Evolutionary conservation across 2,329 filamentous ascomycete species (phyloP).

Genomic region (Helminthosporium solani): DNA sequence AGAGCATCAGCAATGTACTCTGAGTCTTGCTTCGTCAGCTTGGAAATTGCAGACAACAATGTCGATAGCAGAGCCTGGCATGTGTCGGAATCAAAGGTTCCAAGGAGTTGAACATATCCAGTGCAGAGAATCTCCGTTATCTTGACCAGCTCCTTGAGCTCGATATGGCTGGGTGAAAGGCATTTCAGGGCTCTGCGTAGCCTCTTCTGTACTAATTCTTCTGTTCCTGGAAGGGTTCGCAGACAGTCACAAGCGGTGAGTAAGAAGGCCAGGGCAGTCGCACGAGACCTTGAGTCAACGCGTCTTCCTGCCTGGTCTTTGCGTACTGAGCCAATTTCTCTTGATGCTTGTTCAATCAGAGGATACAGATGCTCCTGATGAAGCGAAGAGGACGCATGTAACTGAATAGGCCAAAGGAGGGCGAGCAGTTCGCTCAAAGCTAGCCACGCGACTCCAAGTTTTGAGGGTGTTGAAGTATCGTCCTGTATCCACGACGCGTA

Average conservation of each 20-base stretch:
- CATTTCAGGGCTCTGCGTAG: constrained; percentile 25
- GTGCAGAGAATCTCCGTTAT: constrained; percentile 30
- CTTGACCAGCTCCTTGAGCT: constrained; percentile 14
- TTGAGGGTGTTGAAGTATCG: constrained; percentile 16
- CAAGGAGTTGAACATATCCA: constrained; percentile 27
- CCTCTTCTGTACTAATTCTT: constrained; percentile 19
- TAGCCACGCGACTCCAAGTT: constrained; percentile 28
- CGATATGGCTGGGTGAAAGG: constrained; percentile 17
- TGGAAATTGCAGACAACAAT: constrained; percentile 20
- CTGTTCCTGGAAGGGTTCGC: constrained; percentile 22
- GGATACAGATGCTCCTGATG: constrained; percentile 28
- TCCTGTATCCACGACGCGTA: constrained; percentile 25
- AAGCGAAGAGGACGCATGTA: constrained; percentile 26
- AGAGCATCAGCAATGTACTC: constrained; percentile 19
- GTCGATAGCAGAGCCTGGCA: constrained; percentile 17
- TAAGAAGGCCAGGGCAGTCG: constrained; percentile 30
- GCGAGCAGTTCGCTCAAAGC: constrained; percentile 28
- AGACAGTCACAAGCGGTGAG: constrained; percentile 28
- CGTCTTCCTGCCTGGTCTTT: constrained; percentile 9
- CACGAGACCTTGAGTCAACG: constrained; percentile 19
- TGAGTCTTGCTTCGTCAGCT: constrained; percentile 7
- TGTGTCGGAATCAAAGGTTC: constrained; percentile 17
- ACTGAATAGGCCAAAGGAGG: constrained; percentile 33
- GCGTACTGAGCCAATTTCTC: constrained; percentile 19
- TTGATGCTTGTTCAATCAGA: constrained; percentile 26